Evolutionary conservation across 768 basidiomycete species (phyloP), one percentile per base, ranked within the genome.

Genomic region (Hypsizygus marmoreus): DNA sequence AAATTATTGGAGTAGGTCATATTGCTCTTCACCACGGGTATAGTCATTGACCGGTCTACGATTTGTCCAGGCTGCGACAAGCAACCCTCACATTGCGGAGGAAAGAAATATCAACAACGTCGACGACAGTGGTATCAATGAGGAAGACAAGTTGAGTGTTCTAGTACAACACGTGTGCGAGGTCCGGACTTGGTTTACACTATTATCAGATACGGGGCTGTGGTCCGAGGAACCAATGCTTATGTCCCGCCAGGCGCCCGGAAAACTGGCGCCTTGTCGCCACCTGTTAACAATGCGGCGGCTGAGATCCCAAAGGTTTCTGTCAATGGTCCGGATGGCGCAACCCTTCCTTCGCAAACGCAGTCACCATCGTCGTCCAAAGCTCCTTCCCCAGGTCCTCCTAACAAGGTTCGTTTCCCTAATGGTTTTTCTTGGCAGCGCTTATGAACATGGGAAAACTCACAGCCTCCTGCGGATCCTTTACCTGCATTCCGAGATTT

Each of bases 231-330:
- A 24, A 76, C 86, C 13, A 88, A 88, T 58, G 95, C 95, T 19
- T 99, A 99, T 63, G 81, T 98, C 29, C 97, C 97, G 35, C 95
- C 95, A 2, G 91, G 86, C 49, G 93, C 94, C 28, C 81, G 95
- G 46, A 82, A 77, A 64, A 47, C 62, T 29, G 67, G 62, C 40
- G 63, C 50, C 19, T 49, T 55, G 23, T 42, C 61, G 32, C 51
- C 68, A 47, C 52, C 62, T 47, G 57, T 60, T 11, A 59, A 61
- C 37, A 56, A 55, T n/a, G 55, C 68, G 40, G 53, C 64, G 44
- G 54, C 60, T 28, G 86, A 86, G 11, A 59, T 88, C 43, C 88
- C 88, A 23, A 87, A 84, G 63, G 81, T 90, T 36, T 76, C 86
- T 16, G 74, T 91, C 38, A 89, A 89, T 59, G 85, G 79, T 10